A percentile compares a stretch with the other conserved stretches of the same genome.
These are phyloP conservation scores for Ilex aquifolium DNA, from an alignment of 257 asterid species.

Conservation along the genomic window DNA sequence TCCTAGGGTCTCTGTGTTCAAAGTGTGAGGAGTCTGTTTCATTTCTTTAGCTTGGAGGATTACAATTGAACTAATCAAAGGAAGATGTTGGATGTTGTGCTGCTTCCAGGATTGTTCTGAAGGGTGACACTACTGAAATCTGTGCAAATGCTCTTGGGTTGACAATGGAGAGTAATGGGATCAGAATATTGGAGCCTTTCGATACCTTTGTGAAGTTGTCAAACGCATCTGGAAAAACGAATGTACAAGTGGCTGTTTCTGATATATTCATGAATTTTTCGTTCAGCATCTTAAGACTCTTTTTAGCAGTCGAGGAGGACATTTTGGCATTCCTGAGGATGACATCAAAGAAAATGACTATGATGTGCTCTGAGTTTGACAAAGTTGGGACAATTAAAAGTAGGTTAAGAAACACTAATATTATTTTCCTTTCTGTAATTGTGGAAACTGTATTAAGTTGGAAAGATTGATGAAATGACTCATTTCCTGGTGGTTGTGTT, in stretches of 20 bases:
- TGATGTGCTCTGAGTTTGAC: conserved; percentile 87
- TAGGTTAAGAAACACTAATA: conserved; percentile 20
- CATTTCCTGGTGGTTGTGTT: conserved; percentile 14
- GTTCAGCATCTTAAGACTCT: conserved; percentile 79
- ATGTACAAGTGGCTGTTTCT: conserved; percentile 63
- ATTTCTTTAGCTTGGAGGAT: background rate
- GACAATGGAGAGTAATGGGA: conserved; percentile 95
- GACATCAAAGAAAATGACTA: conserved; percentile 69
- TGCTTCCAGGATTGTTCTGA: conserved; percentile 68
- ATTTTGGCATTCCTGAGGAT: conserved; percentile 84
- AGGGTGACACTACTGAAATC: conserved; percentile 64
- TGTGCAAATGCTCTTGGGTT: conserved; percentile 71
- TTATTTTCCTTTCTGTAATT: conserved; percentile 5
- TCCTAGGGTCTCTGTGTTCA: background rate
- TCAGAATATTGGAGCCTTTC: conserved; percentile 90
- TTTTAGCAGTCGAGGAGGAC: conserved; percentile 91
- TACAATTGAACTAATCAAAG: background rate
- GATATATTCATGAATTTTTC: conserved; percentile 94
- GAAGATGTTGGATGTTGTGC: conserved; percentile 7
- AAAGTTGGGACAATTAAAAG: conserved; percentile 73
- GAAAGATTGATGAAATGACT: conserved; percentile 9
- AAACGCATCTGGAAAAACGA: conserved; percentile 67
- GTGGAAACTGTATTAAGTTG: background rate
- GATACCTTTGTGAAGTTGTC: conserved; percentile 65
- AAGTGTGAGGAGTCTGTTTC: background rate